A percentile compares a stretch with the other conserved stretches of the same genome.
These are phyloP conservation scores for Sugiyamaella smithiae DNA, from an alignment of 805 yeast species.

Conservation along the genomic window DNA sequence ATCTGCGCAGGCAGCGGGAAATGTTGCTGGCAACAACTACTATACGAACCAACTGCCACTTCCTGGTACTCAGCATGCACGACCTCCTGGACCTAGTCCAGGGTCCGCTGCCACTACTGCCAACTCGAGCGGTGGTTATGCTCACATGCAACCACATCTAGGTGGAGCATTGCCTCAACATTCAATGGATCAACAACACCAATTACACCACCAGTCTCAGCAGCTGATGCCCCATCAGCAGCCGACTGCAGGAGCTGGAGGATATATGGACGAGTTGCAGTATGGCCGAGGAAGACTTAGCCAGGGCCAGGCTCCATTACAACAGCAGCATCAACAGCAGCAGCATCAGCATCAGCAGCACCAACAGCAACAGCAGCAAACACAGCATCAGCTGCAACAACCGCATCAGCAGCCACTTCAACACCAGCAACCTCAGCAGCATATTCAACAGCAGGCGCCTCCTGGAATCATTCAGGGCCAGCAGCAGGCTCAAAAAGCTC, in stretches of 20 bases:
- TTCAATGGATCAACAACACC: constrained; percentile 11
- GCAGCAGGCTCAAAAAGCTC: neutral
- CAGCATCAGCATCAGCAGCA: constrained; percentile 10
- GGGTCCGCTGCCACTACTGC: neutral
- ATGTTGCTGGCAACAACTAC: neutral
- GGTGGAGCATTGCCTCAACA: constrained; percentile 3
- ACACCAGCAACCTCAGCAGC: constrained; percentile 20
- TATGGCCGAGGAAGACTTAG: neutral
- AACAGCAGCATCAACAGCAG: constrained; percentile 14
- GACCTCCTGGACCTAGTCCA: neutral
- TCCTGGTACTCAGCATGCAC: neutral
- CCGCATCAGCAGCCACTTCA: constrained; percentile 18
- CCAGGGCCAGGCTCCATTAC: constrained; percentile 9
- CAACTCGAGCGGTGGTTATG: neutral
- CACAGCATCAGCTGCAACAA: constrained; percentile 11
- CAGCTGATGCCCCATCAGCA: constrained; percentile 13
- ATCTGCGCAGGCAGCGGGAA: neutral
- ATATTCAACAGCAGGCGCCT: constrained; percentile 10
- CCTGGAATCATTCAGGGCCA: neutral
- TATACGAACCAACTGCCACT: constrained; percentile 9
- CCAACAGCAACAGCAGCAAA: constrained; percentile 12
- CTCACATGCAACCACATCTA: neutral
- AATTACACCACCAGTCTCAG: constrained; percentile 15
- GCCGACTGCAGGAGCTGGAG: constrained; percentile 12
- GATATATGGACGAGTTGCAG: constrained; percentile 7